These are phyloP conservation scores for Trichosporon sp. DNA, from an alignment of 1,284 basidiomycete species.

Conservation along the genomic window DNA sequence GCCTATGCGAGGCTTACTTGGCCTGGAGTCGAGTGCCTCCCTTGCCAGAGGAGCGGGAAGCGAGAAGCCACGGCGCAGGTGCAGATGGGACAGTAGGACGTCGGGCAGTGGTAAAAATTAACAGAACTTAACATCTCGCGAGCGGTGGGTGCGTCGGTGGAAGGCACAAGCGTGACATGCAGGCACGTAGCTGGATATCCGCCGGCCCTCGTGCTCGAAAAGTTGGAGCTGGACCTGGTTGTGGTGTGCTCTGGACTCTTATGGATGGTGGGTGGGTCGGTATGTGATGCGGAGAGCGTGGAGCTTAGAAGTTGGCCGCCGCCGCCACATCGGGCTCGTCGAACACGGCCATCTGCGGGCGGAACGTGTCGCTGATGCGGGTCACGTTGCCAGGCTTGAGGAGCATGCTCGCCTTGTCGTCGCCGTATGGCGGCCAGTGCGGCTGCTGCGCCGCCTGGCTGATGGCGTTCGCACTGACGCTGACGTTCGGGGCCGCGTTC, in stretches of 20 bases:
- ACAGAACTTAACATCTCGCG: not conserved
- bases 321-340: not conserved
- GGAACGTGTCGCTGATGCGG: not conserved
- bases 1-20: not conserved
- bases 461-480: not conserved
- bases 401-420: not conserved
- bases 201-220: not conserved
- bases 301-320: not conserved
- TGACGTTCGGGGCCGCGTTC: not conserved
- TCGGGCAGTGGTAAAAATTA: not conserved
- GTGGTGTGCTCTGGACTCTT: too few species aligned
- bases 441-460: not conserved
- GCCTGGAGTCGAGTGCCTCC: not conserved
- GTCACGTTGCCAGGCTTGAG: not conserved
- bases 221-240: not conserved
- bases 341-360: constrained; percentile 1
- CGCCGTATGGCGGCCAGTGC: not conserved
- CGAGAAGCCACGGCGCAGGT: not conserved
- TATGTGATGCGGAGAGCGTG: too few species aligned
- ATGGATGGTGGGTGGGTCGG: too few species aligned
- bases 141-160: not conserved
- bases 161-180: not conserved
- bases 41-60: not conserved
- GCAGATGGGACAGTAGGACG: not conserved
- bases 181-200: not conserved